A percentile compares a stretch with the other conserved stretches of the same genome.
These are phyloP conservation scores for Salix purpurea DNA, from an alignment of 345 rosid genomes.

Conservation along the genomic window DNA sequence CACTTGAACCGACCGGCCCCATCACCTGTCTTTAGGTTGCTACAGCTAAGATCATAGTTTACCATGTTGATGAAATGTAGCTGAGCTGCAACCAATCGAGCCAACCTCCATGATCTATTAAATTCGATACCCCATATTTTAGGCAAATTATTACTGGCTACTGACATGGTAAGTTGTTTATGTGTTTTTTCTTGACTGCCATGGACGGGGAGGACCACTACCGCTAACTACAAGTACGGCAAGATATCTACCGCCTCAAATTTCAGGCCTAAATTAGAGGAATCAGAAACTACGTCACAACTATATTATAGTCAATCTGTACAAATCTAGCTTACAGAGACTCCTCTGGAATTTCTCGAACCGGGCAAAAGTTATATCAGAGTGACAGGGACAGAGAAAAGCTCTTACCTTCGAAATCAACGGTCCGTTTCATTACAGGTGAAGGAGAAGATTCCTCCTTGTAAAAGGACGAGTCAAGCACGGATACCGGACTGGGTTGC, in stretches of 20 bases:
- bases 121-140: not conserved
- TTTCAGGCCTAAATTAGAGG: not conserved
- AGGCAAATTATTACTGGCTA: not conserved
- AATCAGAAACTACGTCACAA: constrained; percentile 19
- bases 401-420: constrained; percentile 64
- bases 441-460: constrained; percentile 82
- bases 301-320: constrained; percentile 4
- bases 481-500: constrained; percentile 96
- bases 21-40: not conserved
- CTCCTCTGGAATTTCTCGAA: not conserved
- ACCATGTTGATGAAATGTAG: not conserved
- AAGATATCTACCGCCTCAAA: constrained; percentile 4
- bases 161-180: constrained; percentile 1
- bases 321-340: constrained; percentile 15
- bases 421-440: constrained; percentile 74
- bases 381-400: not conserved
- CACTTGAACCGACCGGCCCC: not conserved
- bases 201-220: not conserved
- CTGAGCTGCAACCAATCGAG: not conserved
- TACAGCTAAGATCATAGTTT: not conserved
- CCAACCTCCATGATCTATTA: not conserved
- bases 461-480: constrained; percentile 79
- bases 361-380: not conserved
- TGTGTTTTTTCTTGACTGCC: not conserved
- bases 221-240: constrained; percentile 14